Evolutionary conservation across 2,329 filamentous ascomycete species (phyloP).

Genomic region (Aspergillus ochraceus): DNA sequence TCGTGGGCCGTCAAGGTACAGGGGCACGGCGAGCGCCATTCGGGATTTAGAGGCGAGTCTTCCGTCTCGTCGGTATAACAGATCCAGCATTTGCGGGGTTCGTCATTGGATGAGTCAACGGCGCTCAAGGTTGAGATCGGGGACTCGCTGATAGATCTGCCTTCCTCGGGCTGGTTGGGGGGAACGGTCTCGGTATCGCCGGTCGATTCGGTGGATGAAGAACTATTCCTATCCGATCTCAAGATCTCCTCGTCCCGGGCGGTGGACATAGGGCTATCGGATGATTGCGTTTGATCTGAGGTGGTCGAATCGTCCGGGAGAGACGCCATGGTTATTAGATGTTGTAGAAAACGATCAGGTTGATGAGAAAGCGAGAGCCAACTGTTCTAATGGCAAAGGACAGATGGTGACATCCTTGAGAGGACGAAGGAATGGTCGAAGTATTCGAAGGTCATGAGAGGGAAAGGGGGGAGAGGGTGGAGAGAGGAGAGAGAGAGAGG

Average conservation of each 20-base stretch:
- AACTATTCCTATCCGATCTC: constrained; percentile 1
- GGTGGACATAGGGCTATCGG: constrained; percentile 24
- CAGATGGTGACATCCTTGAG: neutral
- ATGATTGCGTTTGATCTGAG: constrained; percentile 25
- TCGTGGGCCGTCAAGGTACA: constrained; percentile 92
- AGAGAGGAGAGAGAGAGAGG: no score
- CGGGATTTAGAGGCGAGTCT: constrained; percentile 57
- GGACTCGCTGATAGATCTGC: constrained; percentile 19
- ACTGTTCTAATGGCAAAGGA: neutral
- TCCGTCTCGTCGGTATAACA: constrained; percentile 67
- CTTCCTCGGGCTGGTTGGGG: constrained; percentile 23
- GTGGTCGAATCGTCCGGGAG: constrained; percentile 31
- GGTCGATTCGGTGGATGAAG: constrained; percentile 14
- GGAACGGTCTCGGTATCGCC: constrained; percentile 35
- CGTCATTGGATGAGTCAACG: constrained; percentile 23
- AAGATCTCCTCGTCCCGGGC: constrained; percentile 15
- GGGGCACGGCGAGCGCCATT: constrained; percentile 86
- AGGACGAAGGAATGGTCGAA: neutral
- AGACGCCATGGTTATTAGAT: constrained; percentile 33
- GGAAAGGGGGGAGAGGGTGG: no score
- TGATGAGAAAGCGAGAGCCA: neutral
- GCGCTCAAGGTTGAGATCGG: constrained; percentile 13
- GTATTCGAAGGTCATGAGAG: neutral
- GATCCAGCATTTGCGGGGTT: constrained; percentile 64
- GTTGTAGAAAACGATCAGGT: neutral